A percentile compares a stretch with the other conserved stretches of the same genome.
These are phyloP conservation scores for Kodamaea sagamina DNA, from an alignment of 805 yeast genomes.

Conservation along the genomic window DNA sequence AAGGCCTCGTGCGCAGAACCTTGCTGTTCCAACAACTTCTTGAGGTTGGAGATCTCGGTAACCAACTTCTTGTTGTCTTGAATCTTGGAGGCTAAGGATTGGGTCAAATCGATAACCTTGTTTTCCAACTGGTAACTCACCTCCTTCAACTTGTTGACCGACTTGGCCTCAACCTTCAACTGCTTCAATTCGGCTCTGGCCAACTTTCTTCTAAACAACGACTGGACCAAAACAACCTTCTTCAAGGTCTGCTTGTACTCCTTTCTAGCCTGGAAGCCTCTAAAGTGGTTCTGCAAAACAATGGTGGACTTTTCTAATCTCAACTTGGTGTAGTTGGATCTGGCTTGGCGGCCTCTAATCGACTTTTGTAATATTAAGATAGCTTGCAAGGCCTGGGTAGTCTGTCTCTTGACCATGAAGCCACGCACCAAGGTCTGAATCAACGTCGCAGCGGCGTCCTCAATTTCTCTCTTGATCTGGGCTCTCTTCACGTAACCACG, in stretches of 20 bases:
- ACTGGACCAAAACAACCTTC: conserved; percentile 72
- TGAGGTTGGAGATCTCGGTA: conserved; percentile 54
- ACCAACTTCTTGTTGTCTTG: conserved; percentile 78
- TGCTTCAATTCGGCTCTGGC: conserved; percentile 67
- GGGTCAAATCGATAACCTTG: conserved; percentile 95
- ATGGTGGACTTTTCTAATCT: conserved; percentile 66
- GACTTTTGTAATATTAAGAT: conserved; percentile 48
- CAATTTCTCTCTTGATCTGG: conserved; percentile 55
- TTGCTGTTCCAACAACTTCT: conserved; percentile 52
- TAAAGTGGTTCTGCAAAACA: conserved; percentile 69
- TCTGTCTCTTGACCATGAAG: conserved; percentile 45
- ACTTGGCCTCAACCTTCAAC: conserved; percentile 84
- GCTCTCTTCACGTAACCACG: conserved; percentile 64
- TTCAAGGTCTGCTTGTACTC: conserved; percentile 47
- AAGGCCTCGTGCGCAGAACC: conserved; percentile 53
- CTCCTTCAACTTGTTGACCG: conserved; percentile 85
- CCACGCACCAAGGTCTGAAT: conserved; percentile 74
- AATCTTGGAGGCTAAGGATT: conserved; percentile 73
- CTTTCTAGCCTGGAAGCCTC: conserved; percentile 66
- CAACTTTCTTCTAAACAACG: conserved; percentile 69
- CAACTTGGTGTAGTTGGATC: conserved; percentile 51
- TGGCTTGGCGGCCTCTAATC: conserved; percentile 53
- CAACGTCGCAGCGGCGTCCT: conserved; percentile 60
- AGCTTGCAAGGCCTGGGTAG: conserved; percentile 35
- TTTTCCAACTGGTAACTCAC: conserved; percentile 92